Evolutionary conservation across 441 rosid species (phyloP).

Genomic region (Erodium trifolium): DNA sequence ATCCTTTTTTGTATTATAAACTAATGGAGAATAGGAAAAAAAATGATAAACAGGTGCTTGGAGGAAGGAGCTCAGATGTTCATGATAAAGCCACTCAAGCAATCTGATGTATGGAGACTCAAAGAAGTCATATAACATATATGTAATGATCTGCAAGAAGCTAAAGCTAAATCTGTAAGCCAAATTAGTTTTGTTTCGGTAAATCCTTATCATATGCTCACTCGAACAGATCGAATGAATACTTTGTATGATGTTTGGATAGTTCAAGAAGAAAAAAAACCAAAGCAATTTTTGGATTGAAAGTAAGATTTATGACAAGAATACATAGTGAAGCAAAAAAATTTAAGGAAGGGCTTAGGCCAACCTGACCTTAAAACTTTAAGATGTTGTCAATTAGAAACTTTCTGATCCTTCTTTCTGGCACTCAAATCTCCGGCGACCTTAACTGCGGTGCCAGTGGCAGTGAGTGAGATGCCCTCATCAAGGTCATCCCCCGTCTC

Average conservation of each 20-base stretch:
- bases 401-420: conserved; percentile 33
- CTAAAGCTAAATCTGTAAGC: not conserved
- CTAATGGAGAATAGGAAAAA: not conserved
- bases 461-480: conserved; percentile 24
- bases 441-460: conserved; percentile 17
- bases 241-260: not conserved
- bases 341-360: not conserved
- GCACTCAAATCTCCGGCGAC: conserved; percentile 24
- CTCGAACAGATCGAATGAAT: not conserved
- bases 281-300: not conserved
- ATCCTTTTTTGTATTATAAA: not conserved
- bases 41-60: conserved; percentile 43
- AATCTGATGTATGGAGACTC: conserved; percentile 54
- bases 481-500: conserved; percentile 29
- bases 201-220: not conserved
- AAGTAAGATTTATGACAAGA: not conserved
- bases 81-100: conserved; percentile 78
- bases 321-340: not conserved
- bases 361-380: conserved; percentile 15
- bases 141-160: not conserved
- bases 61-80: conserved; percentile 86
- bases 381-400: conserved; percentile 20
- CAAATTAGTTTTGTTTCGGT: not conserved
- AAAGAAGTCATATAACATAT: conserved; percentile 34
- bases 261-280: not conserved